Percentiles rank a stretch among this genome's conserved stretches.
Evolutionary conservation across 2,329 filamentous ascomycete species (phyloP).

Genomic region (Fusarium sororula): DNA sequence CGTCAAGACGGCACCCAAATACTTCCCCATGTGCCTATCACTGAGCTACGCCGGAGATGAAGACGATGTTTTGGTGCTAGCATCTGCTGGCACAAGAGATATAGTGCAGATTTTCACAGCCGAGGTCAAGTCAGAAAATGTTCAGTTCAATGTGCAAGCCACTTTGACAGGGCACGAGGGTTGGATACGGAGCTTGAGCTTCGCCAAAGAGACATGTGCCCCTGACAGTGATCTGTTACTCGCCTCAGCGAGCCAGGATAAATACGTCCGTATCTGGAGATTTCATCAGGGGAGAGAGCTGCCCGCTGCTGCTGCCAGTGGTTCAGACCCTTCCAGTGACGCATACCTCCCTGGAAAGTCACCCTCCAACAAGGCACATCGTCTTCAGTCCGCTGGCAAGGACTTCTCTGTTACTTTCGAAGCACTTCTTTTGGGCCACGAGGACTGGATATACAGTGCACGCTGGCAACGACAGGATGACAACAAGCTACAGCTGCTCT

Average conservation of each 20-base stretch:
- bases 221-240: slow-evolving; percentile 76
- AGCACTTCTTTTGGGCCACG: slow-evolving; percentile 90
- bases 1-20: slow-evolving; percentile 77
- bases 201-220: slow-evolving; percentile 69
- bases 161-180: slow-evolving; percentile 90
- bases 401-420: slow-evolving; percentile 91
- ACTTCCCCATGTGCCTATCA: slow-evolving; percentile 82
- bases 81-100: slow-evolving; percentile 85
- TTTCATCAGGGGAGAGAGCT: slow-evolving; percentile 76
- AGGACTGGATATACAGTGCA: slow-evolving; percentile 97
- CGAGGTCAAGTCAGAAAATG: slow-evolving; percentile 49
- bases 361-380: slow-evolving; percentile 88
- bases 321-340: slow-evolving; percentile 65
- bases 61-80: slow-evolving; percentile 70
- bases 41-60: slow-evolving; percentile 67
- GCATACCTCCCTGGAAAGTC: slow-evolving; percentile 73
- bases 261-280: slow-evolving; percentile 94
- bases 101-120: slow-evolving; percentile 83
- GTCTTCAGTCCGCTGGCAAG: slow-evolving; percentile 67
- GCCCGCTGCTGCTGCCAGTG: slow-evolving; percentile 62
- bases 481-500: slow-evolving; percentile 75
- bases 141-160: slow-evolving; percentile 75
- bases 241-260: slow-evolving; percentile 95
- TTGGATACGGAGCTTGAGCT: slow-evolving; percentile 89
- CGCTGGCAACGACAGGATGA: slow-evolving; percentile 70